Percentiles rank a stretch among this genome's conserved stretches.
Evolutionary conservation across 148 eudicot species (phyloP).

Genomic region (Rheum nobile): DNA sequence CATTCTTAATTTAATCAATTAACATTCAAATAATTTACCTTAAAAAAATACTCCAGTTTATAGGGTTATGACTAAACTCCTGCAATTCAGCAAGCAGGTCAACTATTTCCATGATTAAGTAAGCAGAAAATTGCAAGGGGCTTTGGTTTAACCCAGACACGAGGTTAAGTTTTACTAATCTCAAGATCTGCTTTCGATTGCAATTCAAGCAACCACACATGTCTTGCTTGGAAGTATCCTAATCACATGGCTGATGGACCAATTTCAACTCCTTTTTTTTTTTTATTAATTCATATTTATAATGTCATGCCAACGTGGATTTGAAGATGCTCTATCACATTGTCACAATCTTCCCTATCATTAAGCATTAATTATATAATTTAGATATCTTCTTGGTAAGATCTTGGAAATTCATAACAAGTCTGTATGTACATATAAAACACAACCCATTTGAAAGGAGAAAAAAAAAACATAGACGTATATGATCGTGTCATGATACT

Average conservation of each 20-base stretch:
- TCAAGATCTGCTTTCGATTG: neutral
- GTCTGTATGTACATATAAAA: neutral
- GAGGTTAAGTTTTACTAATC: conserved; percentile 4
- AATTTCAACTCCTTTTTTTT: neutral
- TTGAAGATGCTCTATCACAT: neutral
- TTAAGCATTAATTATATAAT: neutral
- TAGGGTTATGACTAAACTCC: neutral
- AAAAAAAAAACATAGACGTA: neutral
- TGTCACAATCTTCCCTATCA: neutral
- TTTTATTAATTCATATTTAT: neutral
- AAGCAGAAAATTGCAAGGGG: neutral
- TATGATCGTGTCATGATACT: neutral
- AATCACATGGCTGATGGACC: neutral
- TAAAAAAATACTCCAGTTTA: neutral
- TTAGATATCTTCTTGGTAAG: neutral
- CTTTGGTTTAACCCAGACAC: neutral
- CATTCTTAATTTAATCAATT: neutral
- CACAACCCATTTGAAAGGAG: neutral
- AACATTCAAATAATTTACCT: neutral
- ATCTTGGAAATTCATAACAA: neutral
- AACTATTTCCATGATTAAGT: neutral
- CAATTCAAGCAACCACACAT: conserved; percentile 3
- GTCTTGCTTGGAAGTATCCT: conserved; percentile 6
- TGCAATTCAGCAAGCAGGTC: conserved; percentile 2
- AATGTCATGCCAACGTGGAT: neutral